Percentiles rank a stretch among this genome's conserved stretches.
phyloP scores from a whole-genome alignment of 331 rosid species.

The Arachis monticola region DNA sequence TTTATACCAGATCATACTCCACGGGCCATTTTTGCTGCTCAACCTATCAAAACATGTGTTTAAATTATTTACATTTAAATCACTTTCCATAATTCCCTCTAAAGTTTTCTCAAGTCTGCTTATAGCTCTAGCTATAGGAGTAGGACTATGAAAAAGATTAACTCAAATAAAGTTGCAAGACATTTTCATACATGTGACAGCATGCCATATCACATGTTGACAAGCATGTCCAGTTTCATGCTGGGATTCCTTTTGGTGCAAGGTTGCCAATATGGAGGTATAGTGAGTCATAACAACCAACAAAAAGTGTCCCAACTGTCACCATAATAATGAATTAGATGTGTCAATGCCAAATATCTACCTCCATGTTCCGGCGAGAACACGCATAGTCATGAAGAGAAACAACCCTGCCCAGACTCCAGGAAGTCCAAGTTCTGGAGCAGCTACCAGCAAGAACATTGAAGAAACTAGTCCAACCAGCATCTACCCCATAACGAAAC shows the following conservation, averaged over 20 bases:
- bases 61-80: too few relatives aligned
- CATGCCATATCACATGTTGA: conserved; percentile 2
- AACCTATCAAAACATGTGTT: background rate
- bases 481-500: conserved; percentile 54
- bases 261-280: conserved; percentile 18
- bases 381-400: conserved; percentile 90
- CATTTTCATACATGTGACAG: background rate
- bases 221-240: too few relatives aligned
- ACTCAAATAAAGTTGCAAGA: too few relatives aligned
- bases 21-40: conserved; percentile 54
- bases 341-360: conserved; percentile 50
- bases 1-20: conserved; percentile 50
- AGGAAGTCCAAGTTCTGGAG: conserved; percentile 77
- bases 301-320: background rate
- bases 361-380: conserved; percentile 90
- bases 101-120: too few relatives aligned
- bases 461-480: conserved; percentile 71
- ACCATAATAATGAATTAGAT: conserved; percentile 17
- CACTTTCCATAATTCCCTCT: too few relatives aligned
- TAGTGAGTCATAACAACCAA: background rate
- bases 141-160: too few relatives aligned
- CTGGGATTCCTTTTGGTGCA: background rate
- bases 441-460: conserved; percentile 61
- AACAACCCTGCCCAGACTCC: conserved; percentile 94
- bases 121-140: too few relatives aligned